Evolutionary conservation across 306 rosid species (phyloP).

Genomic region (Cucurbita maxima): DNA sequence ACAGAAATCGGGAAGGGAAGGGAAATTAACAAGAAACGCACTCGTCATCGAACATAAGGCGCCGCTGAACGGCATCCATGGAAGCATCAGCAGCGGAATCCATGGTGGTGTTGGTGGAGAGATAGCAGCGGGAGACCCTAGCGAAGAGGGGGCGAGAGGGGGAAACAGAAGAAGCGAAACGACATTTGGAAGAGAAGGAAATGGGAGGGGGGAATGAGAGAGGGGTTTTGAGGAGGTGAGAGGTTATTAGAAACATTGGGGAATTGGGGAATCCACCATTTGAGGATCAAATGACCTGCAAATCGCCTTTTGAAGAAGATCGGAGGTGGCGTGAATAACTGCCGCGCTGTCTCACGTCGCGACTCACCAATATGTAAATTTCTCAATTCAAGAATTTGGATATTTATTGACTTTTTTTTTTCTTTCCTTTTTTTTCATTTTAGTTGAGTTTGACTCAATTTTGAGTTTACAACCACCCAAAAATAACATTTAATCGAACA

Average conservation of each 20-base stretch:
- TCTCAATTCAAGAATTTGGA: no score
- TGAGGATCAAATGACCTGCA: not conserved
- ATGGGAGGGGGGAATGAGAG: not conserved
- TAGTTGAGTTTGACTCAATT: no score
- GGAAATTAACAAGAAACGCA: constrained; percentile 16
- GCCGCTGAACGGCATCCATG: constrained; percentile 97
- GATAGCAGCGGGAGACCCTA: constrained; percentile 19
- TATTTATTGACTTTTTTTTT: no score
- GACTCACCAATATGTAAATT: no score
- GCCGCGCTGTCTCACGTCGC: not conserved
- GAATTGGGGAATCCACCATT: not conserved
- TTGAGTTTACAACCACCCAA: no score
- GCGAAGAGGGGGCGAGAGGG: not conserved
- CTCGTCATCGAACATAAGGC: constrained; percentile 98
- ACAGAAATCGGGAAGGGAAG: not conserved
- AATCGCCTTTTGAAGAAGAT: not conserved
- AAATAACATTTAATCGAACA: no score
- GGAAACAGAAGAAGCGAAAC: not conserved
- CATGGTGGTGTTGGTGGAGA: constrained; percentile 26
- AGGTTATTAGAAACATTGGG: constrained; percentile 6
- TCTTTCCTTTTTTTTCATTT: no score
- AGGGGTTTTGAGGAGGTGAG: not conserved
- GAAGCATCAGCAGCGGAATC: constrained; percentile 46
- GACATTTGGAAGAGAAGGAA: not conserved
- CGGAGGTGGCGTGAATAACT: not conserved